These are phyloP conservation scores for Elasticomyces elasticus DNA, from an alignment of 495 filamentous ascomycete species.

Conservation along the genomic window DNA sequence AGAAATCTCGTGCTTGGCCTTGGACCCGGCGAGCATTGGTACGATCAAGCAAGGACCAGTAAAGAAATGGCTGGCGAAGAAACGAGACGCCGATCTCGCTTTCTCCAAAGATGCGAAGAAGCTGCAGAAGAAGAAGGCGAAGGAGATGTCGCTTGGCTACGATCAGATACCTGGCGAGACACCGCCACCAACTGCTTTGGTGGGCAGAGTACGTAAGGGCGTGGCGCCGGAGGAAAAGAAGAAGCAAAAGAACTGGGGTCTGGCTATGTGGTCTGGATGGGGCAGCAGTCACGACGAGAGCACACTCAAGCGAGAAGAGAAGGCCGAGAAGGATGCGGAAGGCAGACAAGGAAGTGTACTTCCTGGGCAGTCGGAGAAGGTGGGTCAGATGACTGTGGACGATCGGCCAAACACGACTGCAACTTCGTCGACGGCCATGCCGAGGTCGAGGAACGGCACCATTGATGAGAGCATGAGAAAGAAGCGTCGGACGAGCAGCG, in stretches of 20 bases:
- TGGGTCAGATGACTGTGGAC: not conserved
- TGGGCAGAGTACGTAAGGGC: conserved; percentile 49
- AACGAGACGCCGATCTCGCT: conserved; percentile 57
- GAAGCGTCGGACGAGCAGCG: conserved; percentile 8
- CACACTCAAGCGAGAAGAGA: conserved; percentile 40
- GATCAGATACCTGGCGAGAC: conserved; percentile 61
- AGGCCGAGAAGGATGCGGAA: conserved; percentile 4
- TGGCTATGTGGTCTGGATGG: conserved; percentile 76
- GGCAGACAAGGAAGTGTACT: not conserved
- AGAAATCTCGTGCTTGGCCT: conserved; percentile 50
- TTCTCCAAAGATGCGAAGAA: conserved; percentile 56
- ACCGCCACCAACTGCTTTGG: conserved; percentile 75
- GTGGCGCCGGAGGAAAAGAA: conserved; percentile 38
- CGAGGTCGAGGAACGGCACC: not conserved
- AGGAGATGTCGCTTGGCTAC: conserved; percentile 60
- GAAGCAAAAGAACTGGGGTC: conserved; percentile 50
- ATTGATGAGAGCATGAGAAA: not conserved
- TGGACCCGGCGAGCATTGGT: conserved; percentile 57
- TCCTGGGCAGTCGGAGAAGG: not conserved
- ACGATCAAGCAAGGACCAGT: conserved; percentile 71
- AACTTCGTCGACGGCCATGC: not conserved
- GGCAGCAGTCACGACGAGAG: conserved; percentile 78
- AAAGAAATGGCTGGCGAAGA: conserved; percentile 67
- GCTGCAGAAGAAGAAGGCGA: conserved; percentile 58
- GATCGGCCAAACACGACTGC: not conserved